Evolutionary conservation across 2,329 filamentous ascomycete species (phyloP).

Genomic region (Whalleya microplaca): DNA sequence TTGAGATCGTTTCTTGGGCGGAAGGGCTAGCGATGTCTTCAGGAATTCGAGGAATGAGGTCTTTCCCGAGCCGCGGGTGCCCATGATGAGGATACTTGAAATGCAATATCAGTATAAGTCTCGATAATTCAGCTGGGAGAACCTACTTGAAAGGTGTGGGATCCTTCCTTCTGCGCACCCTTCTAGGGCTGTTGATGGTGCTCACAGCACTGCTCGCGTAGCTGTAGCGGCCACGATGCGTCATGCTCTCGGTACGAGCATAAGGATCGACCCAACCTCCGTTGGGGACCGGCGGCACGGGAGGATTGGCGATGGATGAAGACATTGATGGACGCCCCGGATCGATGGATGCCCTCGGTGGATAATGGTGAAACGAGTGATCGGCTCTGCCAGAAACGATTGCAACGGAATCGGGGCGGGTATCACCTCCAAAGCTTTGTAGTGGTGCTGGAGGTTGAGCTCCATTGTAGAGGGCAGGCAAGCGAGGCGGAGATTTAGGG

Average conservation of each 20-base stretch:
- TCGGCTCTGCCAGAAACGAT: conserved; percentile 39
- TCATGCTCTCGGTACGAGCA: conserved; percentile 89
- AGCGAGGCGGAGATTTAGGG: conserved; percentile 62
- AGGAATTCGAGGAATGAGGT: conserved; percentile 97
- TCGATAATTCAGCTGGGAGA: background rate
- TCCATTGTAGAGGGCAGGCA: conserved; percentile 52
- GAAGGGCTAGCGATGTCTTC: conserved; percentile 80
- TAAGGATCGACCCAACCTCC: conserved; percentile 77
- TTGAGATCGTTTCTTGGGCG: conserved; percentile 73
- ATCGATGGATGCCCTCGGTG: conserved; percentile 58
- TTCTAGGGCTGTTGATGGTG: conserved; percentile 88
- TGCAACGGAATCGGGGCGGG: conserved; percentile 38
- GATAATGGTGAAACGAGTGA: conserved; percentile 38
- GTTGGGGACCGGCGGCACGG: conserved; percentile 65
- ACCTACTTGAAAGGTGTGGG: conserved; percentile 98
- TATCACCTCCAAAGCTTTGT: conserved; percentile 41
- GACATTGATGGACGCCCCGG: conserved; percentile 47
- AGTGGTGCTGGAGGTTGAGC: conserved; percentile 35
- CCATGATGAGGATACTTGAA: conserved; percentile 82
- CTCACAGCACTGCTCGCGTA: conserved; percentile 92
- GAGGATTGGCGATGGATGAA: conserved; percentile 55
- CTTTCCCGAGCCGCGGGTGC: conserved; percentile 86
- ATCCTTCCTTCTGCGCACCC: conserved; percentile 92
- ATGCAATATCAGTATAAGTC: conserved; percentile 22
- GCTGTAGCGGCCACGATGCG: conserved; percentile 92